Conservation (phyloP, 306 rosid genomes). For the Rosa chinensis region DNA sequence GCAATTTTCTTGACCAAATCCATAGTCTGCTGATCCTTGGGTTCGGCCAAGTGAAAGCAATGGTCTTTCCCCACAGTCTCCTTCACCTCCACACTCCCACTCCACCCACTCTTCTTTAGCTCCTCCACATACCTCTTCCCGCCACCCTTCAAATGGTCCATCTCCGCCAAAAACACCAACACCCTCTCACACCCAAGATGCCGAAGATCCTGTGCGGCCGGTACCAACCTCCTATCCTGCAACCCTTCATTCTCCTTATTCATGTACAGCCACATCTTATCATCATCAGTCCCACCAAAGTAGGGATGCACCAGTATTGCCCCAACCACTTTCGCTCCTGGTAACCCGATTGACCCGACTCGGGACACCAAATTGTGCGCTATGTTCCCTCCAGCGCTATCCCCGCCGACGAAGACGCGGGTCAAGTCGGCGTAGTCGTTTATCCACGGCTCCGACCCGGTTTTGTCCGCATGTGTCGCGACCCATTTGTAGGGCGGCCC, state of each 20-base stretch:
- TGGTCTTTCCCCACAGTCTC: conserved; percentile 38
- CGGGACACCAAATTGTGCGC: conserved; percentile 19
- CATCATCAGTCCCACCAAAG: conserved; percentile 37
- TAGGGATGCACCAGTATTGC: conserved; percentile 40
- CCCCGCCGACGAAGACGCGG: conserved; percentile 41
- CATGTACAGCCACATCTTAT: conserved; percentile 50
- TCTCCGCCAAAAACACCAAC: conserved; percentile 44
- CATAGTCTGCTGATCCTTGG: conserved; percentile 20
- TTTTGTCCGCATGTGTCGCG: conserved; percentile 25
- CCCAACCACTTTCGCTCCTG: conserved; percentile 28
- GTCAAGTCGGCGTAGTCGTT: conserved; percentile 30
- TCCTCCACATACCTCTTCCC: conserved; percentile 35
- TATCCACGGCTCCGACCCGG: conserved; percentile 48
- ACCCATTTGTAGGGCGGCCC: conserved; percentile 51
- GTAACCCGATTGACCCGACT: conserved; percentile 22
- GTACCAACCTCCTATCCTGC: conserved; percentile 41
- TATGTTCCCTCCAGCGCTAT: conserved; percentile 46
- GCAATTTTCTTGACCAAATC: conserved; percentile 30
- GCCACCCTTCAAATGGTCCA: conserved; percentile 29
- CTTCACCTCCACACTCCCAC: conserved; percentile 43
- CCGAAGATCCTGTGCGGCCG: conserved; percentile 39
- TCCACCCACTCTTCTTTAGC: conserved; percentile 52
- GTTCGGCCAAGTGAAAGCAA: conserved; percentile 31
- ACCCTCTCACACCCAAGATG: conserved; percentile 40
- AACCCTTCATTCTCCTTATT: conserved; percentile 31